phyloP scores from a whole-genome alignment of 2,329 filamentous ascomycete species.

The Eurotiales sp. region DNA sequence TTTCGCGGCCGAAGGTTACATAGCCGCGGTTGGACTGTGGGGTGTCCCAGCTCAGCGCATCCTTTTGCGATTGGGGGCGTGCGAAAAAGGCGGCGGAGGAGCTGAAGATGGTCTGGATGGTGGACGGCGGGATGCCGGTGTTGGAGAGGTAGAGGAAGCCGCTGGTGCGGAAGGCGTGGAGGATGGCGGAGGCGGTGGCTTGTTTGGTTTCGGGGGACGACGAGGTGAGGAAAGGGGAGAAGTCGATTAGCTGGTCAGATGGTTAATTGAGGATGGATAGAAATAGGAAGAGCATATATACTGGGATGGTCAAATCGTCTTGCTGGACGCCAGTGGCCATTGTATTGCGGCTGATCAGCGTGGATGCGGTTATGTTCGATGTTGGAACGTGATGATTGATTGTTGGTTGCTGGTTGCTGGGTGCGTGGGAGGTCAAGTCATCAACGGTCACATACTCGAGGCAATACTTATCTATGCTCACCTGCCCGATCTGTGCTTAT shows the following conservation, averaged over 20 bases:
- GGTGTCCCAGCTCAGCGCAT: constrained; percentile 65
- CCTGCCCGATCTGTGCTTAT: too few species aligned
- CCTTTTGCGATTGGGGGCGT: constrained; percentile 60
- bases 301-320: constrained; percentile 43
- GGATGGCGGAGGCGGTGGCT: constrained; percentile 66
- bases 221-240: constrained; percentile 65
- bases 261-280: neutral
- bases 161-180: constrained; percentile 75
- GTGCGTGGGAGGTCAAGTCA: too few species aligned
- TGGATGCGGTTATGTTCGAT: too few species aligned
- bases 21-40: constrained; percentile 72
- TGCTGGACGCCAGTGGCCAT: constrained; percentile 40
- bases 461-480: too few species aligned
- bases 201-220: too few species aligned
- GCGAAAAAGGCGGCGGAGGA: constrained; percentile 69
- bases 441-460: too few species aligned
- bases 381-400: too few species aligned
- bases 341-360: too few species aligned
- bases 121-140: constrained; percentile 63
- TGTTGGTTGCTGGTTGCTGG: too few species aligned
- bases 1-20: constrained; percentile 67
- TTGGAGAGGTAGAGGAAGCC: constrained; percentile 89
- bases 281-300: constrained; percentile 19
- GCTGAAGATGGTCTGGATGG: constrained; percentile 60
- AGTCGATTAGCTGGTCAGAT: constrained; percentile 66